Evolutionary conservation across 208 protist genomes (phyloP).

Genomic region (Phytomonas sp.): DNA sequence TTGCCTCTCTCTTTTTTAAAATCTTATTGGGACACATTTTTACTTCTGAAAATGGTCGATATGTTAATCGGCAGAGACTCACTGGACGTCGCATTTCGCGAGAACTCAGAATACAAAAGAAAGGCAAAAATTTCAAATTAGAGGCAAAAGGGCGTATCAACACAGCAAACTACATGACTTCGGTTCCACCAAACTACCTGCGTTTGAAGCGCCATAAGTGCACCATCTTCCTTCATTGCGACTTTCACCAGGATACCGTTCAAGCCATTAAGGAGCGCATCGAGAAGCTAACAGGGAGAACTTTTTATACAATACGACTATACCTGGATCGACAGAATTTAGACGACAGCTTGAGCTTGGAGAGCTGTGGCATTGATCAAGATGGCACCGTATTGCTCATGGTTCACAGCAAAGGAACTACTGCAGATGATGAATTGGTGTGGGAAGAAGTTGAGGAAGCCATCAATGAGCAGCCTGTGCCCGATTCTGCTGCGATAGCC

Average conservation of each 20-base stretch:
- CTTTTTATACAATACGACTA: slow-evolving; percentile 70
- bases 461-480: slow-evolving; percentile 12
- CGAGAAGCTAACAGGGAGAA: slow-evolving; percentile 74
- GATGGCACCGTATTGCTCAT: slow-evolving; percentile 81
- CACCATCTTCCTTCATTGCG: slow-evolving; percentile 85
- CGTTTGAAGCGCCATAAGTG: slow-evolving; percentile 67
- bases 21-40: too few species aligned
- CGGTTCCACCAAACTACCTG: slow-evolving; percentile 64
- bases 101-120: background rate
- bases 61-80: background rate
- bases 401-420: slow-evolving; percentile 59
- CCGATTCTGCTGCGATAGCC: slow-evolving; percentile 9
- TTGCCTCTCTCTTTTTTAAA: slow-evolving; percentile 4
- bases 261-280: slow-evolving; percentile 86
- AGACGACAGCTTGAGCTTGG: slow-evolving; percentile 69
- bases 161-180: slow-evolving; percentile 2
- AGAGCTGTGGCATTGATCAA: slow-evolving; percentile 64
- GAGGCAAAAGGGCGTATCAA: background rate
- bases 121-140: background rate
- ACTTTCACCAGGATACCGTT: slow-evolving; percentile 86
- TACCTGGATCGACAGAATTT: slow-evolving; percentile 72
- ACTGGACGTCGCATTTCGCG: background rate
- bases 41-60: background rate
- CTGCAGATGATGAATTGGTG: slow-evolving; percentile 42
- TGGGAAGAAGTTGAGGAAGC: slow-evolving; percentile 79